phyloP scores from a whole-genome alignment of 176 grass and related monocot species.

The Phragmites australis region DNA sequence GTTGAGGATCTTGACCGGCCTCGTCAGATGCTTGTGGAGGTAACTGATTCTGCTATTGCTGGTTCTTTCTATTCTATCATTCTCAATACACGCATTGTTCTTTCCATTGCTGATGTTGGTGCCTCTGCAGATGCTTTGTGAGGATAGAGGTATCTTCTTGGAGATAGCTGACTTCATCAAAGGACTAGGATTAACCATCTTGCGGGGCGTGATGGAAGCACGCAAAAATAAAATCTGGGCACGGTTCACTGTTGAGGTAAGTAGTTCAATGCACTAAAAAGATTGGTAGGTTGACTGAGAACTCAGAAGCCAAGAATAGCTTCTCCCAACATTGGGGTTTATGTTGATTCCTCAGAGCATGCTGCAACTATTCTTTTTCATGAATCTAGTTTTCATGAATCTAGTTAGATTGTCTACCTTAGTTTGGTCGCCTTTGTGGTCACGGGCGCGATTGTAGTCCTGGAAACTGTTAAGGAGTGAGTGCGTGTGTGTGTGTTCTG shows the following conservation, averaged over 20 bases:
- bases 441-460: neutral
- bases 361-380: neutral
- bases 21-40: slow-evolving; percentile 84
- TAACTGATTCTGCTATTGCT: slow-evolving; percentile 38
- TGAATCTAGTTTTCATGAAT: too few species aligned
- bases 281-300: slow-evolving; percentile 7
- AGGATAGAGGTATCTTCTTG: slow-evolving; percentile 78
- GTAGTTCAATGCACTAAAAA: neutral
- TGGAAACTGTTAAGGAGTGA: neutral
- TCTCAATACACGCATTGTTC: slow-evolving; percentile 1
- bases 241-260: slow-evolving; percentile 76
- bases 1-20: slow-evolving; percentile 81
- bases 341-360: slow-evolving; percentile 1
- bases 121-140: slow-evolving; percentile 68
- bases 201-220: slow-evolving; percentile 79
- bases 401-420: neutral
- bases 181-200: slow-evolving; percentile 83
- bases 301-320: neutral
- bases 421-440: neutral
- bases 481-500: too few species aligned
- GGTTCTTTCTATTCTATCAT: slow-evolving; percentile 5
- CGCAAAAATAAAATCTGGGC: slow-evolving; percentile 85
- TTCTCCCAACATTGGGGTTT: neutral
- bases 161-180: slow-evolving; percentile 86
- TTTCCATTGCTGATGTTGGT: slow-evolving; percentile 23